phyloP scores from a whole-genome alignment of 306 rosid species.

The Castanea crenata region DNA sequence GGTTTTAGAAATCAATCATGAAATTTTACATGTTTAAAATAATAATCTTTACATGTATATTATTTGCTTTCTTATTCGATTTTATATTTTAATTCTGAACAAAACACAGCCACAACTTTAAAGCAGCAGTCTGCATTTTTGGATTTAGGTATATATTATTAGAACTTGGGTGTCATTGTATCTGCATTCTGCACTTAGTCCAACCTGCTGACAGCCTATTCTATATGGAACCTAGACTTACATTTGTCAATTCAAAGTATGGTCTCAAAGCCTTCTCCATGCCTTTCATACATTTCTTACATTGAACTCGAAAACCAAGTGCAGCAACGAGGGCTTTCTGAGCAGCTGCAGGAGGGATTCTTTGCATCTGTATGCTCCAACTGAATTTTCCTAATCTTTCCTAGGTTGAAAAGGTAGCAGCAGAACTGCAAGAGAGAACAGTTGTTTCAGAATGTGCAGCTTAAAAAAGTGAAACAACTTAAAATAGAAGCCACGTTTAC shows the following conservation, averaged over 20 bases:
- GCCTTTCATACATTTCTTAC: slow-evolving; percentile 94
- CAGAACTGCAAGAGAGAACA: slow-evolving; percentile 60
- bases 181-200: background rate
- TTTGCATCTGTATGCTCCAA: slow-evolving; percentile 97
- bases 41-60: no score
- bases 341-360: slow-evolving; percentile 96
- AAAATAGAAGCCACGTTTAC: background rate
- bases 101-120: no score
- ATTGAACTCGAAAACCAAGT: slow-evolving; percentile 91
- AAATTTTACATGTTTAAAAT: background rate
- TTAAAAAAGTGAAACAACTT: no score
- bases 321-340: slow-evolving; percentile 94
- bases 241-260: slow-evolving; percentile 94
- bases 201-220: background rate
- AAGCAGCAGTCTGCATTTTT: no score
- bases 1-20: background rate
- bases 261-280: slow-evolving; percentile 91
- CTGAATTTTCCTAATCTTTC: slow-evolving; percentile 93
- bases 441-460: slow-evolving; percentile 6
- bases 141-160: no score
- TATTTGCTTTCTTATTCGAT: no score
- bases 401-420: slow-evolving; percentile 87
- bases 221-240: slow-evolving; percentile 33
- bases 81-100: no score
- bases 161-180: background rate